These are phyloP conservation scores for Ligustrum vulgare DNA, from an alignment of 257 asterid genomes.

Conservation along the genomic window DNA sequence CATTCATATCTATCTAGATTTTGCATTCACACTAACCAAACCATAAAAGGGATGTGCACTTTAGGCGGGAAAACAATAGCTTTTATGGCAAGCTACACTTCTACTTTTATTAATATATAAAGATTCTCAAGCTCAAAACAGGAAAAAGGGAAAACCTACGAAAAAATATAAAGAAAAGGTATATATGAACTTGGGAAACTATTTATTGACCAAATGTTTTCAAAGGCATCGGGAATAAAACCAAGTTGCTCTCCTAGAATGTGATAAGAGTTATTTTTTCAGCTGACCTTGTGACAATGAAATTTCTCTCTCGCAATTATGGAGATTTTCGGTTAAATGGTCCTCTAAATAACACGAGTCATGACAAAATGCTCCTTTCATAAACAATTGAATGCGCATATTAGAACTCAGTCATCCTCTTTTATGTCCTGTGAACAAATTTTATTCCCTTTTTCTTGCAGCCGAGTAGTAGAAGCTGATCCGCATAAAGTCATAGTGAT, in stretches of 20 bases:
- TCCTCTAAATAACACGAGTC: neutral
- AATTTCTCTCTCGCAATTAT: neutral
- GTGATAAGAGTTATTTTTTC: neutral
- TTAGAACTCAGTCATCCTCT: neutral
- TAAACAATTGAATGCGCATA: neutral
- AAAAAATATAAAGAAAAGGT: neutral
- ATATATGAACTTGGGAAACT: neutral
- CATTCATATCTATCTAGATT: no score
- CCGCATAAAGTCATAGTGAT: constrained; percentile 64
- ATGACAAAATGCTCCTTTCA: neutral
- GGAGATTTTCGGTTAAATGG: neutral
- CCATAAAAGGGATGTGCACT: no score
- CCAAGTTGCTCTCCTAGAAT: neutral
- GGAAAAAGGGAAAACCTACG: neutral
- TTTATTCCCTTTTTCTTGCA: constrained; percentile 31
- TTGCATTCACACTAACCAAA: no score
- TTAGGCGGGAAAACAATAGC: no score
- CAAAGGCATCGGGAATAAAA: neutral
- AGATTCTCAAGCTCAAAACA: neutral
- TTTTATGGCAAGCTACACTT: no score
- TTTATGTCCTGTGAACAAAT: neutral
- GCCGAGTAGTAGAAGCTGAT: constrained; percentile 82
- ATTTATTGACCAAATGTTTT: neutral
- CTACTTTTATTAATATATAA: no score
- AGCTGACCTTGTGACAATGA: neutral